These are phyloP conservation scores for Colletotrichum plurivorum DNA, from an alignment of 2,329 filamentous ascomycete species.

Conservation along the genomic window DNA sequence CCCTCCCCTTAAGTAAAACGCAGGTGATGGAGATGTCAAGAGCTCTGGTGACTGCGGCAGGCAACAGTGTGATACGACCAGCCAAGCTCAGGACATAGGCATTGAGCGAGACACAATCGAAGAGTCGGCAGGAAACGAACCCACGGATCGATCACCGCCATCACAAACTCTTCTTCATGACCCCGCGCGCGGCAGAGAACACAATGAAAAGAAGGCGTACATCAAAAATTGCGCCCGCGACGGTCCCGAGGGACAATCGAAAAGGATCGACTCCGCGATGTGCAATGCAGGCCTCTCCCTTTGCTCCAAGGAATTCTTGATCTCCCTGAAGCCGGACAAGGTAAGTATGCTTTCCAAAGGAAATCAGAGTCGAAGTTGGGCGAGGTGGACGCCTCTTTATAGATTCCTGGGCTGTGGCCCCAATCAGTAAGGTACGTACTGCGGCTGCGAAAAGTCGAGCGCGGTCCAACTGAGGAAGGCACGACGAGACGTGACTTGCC, in stretches of 20 bases:
- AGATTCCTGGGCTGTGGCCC: not conserved
- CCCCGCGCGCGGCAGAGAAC: slow-evolving; percentile 17
- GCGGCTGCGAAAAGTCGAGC: not conserved
- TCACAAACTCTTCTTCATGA: slow-evolving; percentile 31
- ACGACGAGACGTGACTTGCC: not conserved
- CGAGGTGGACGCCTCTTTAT: slow-evolving; percentile 2
- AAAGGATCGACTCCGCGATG: slow-evolving; percentile 48
- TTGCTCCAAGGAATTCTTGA: slow-evolving; percentile 60
- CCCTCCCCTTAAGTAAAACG: too few relatives aligned
- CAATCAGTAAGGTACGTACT: slow-evolving; percentile 18
- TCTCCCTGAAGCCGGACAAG: slow-evolving; percentile 59
- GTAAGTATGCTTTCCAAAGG: slow-evolving; percentile 61
- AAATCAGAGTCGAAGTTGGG: not conserved
- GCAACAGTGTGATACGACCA: too few relatives aligned
- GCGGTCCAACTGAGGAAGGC: not conserved
- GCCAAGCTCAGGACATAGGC: too few relatives aligned
- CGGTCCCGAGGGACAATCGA: slow-evolving; percentile 41
- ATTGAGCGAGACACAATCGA: too few relatives aligned
- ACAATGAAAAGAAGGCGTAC: slow-evolving; percentile 37
- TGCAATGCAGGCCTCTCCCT: slow-evolving; percentile 66
- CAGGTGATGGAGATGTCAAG: too few relatives aligned
- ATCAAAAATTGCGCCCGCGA: slow-evolving; percentile 39
- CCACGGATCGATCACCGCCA: too few relatives aligned
- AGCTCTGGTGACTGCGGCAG: too few relatives aligned
- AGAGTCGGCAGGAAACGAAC: too few relatives aligned